Evolutionary conservation across 257 asterid genomes (phyloP).

Genomic region (Solanum chmielewskii): DNA sequence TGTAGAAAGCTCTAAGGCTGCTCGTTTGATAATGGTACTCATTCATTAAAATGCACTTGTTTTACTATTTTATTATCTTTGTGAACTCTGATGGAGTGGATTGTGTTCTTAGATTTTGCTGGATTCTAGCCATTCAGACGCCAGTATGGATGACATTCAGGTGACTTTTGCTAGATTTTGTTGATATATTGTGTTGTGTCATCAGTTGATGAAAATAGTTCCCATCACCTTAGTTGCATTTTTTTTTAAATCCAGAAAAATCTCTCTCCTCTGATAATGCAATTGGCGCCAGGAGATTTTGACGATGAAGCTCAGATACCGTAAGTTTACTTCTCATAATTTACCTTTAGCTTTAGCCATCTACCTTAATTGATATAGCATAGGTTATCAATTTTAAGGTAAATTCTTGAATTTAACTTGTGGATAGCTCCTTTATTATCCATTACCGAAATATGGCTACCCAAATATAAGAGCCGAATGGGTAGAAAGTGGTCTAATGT

Average conservation of each 20-base stretch:
- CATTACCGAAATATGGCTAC: neutral
- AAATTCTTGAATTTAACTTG: neutral
- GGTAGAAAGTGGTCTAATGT: neutral
- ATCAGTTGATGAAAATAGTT: neutral
- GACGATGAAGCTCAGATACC: slow-evolving; percentile 53
- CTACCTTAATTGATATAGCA: neutral
- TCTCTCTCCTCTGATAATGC: slow-evolving; percentile 86
- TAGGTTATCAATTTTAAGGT: neutral
- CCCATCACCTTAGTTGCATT: neutral
- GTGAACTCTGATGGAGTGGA: neutral
- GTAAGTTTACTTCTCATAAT: slow-evolving; percentile 32
- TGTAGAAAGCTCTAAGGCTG: slow-evolving; percentile 67
- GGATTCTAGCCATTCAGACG: slow-evolving; percentile 54
- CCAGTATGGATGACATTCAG: slow-evolving; percentile 69
- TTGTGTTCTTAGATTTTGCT: slow-evolving; percentile 39
- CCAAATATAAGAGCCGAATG: neutral
- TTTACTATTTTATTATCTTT: neutral
- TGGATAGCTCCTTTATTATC: neutral
- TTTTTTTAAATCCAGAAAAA: slow-evolving; percentile 36
- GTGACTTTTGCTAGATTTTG: slow-evolving; percentile 19
- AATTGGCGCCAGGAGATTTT: slow-evolving; percentile 45
- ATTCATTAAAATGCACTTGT: neutral
- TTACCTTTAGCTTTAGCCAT: neutral
- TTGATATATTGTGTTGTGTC: neutral
- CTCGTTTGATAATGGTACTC: slow-evolving; percentile 73